These are phyloP conservation scores for Astrocystis sublimbata DNA, from an alignment of 495 filamentous ascomycete genomes.

Conservation along the genomic window DNA sequence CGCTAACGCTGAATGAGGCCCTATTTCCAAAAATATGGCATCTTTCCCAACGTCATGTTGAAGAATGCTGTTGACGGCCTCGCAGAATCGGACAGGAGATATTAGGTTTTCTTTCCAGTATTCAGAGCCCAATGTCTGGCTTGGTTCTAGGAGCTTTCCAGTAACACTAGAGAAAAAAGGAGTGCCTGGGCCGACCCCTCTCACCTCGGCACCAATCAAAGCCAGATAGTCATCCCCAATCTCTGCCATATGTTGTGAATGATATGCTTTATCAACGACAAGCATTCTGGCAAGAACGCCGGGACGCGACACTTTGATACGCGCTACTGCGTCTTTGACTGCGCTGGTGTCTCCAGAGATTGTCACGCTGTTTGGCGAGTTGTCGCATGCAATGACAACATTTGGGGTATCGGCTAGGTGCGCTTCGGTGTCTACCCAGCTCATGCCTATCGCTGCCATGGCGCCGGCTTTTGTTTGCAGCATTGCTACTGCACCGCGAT, in stretches of 20 bases:
- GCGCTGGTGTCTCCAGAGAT: slow-evolving; percentile 42
- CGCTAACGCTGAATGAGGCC: slow-evolving; percentile 57
- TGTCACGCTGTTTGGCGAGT: slow-evolving; percentile 48
- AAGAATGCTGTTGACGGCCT: slow-evolving; percentile 25
- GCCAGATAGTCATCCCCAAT: slow-evolving; percentile 31
- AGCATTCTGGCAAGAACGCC: slow-evolving; percentile 8
- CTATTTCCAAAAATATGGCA: slow-evolving; percentile 51
- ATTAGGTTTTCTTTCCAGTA: slow-evolving; percentile 31
- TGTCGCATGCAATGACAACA: slow-evolving; percentile 47
- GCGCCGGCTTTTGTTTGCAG: slow-evolving; percentile 29
- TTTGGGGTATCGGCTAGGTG: slow-evolving; percentile 34
- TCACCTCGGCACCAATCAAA: neutral
- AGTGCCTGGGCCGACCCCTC: neutral
- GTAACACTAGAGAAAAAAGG: slow-evolving; percentile 40
- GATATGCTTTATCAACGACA: slow-evolving; percentile 32
- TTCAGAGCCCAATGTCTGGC: slow-evolving; percentile 24
- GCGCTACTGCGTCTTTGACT: slow-evolving; percentile 32
- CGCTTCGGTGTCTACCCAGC: slow-evolving; percentile 19
- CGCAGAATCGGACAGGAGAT: slow-evolving; percentile 30
- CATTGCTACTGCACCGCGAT: slow-evolving; percentile 27
- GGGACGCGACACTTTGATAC: no score
- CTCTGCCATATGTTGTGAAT: slow-evolving; percentile 33
- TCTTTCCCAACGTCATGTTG: slow-evolving; percentile 15
- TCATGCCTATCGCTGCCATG: slow-evolving; percentile 49
- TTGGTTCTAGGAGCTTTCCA: slow-evolving; percentile 7